Evolutionary conservation across 208 protist genomes (phyloP).

Genomic region (Acanthamoeba royreba): DNA sequence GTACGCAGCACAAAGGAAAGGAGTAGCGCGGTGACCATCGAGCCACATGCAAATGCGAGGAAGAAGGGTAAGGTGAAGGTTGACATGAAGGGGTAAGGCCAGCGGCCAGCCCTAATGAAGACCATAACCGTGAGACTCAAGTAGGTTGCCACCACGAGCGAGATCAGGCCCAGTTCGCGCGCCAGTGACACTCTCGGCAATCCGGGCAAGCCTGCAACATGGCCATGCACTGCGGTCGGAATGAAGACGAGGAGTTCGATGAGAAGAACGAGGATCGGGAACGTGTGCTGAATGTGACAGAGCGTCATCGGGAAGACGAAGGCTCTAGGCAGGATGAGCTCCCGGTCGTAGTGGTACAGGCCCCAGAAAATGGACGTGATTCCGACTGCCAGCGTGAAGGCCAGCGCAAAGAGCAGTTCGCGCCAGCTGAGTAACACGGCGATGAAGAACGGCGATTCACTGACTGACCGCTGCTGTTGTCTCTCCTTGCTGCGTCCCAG

Average conservation of each 20-base stretch:
- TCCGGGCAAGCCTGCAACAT: no score
- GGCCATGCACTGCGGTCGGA: no score
- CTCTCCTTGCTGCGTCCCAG: background rate
- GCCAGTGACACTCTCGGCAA: background rate
- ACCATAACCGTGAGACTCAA: background rate
- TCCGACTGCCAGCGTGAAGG: background rate
- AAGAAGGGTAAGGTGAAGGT: background rate
- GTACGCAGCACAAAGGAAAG: background rate
- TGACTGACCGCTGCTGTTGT: background rate
- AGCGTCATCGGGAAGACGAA: background rate
- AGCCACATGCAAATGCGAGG: background rate
- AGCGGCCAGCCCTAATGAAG: background rate
- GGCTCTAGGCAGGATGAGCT: background rate
- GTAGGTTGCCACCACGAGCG: background rate
- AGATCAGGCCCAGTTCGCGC: background rate
- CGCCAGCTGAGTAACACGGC: background rate
- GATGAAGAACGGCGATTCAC: no score
- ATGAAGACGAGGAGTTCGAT: background rate
- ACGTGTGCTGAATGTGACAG: background rate
- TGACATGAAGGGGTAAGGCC: background rate
- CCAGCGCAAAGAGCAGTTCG: background rate
- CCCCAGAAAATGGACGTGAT: background rate
- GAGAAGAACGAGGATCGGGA: background rate
- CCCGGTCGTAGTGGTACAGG: background rate
- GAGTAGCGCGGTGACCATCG: background rate